Evolutionary conservation across 257 asterid species (phyloP), one percentile per base, ranked within the genome.

Genomic region (Salvia rosmarinus): DNA sequence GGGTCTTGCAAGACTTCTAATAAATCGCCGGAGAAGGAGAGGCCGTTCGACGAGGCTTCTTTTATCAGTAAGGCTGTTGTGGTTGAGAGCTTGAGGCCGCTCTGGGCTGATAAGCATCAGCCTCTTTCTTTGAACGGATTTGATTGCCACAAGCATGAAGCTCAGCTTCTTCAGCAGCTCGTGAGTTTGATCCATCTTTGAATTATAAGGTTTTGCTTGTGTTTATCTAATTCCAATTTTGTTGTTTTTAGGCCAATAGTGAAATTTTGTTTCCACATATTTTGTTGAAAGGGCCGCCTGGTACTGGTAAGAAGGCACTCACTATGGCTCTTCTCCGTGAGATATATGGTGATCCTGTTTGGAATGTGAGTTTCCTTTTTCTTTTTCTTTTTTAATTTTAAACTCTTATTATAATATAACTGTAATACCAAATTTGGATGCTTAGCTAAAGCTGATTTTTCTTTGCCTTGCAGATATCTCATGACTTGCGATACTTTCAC

Each of bases 31-130:
- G 88, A 83, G 62, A 84, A 79, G 67, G 85, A 77, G 14, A 79
- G 85, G 69, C 75, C 83, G 5, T 64, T 82, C 30, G 88, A 91
- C 60, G 95, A 91, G 74, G 90, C 93, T 55, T 79, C 86, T 1
- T 82, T 91, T 54, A 89, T 91, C 30, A 85, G 77, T 60, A 91
- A 84, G 86, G 90, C 97, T 11, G 71, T 73, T 21, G 91, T 91
- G 55, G 85, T 84, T 6, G 93, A 89, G 85, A 87, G 82, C 84
- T 74, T 91, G 75, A 83, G 93, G 56, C 90, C 79, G 34, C 79
- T 91, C 70, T 91, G 96, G 97, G 95, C 97, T 21, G 95, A 91
- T 54, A 89, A 86, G 73, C 83, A 91, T 74, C 95, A 78, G 73
- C 96, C 96, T 35, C 67, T 77, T 69, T 82, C 91, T 1, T 74